Percentiles rank a stretch among this genome's conserved stretches.
These are phyloP conservation scores for Fusarium austroafricanum DNA, from an alignment of 2,329 filamentous ascomycete genomes.

Conservation along the genomic window DNA sequence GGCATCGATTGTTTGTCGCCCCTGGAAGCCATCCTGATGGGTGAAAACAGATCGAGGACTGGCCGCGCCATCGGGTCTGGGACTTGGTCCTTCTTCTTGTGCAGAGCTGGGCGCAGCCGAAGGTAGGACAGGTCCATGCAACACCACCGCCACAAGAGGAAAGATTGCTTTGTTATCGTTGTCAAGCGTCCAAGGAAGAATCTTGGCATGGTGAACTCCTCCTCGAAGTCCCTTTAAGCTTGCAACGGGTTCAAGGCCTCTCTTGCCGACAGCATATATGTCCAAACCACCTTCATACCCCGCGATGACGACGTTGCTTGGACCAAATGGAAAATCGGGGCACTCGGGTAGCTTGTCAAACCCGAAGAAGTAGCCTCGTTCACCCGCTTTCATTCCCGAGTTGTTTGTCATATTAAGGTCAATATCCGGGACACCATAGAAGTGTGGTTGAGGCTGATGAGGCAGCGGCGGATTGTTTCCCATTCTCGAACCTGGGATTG, in stretches of 20 bases:
- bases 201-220: conserved; percentile 83
- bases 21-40: conserved; percentile 53
- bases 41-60: conserved; percentile 56
- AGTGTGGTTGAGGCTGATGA: conserved; percentile 81
- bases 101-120: conserved; percentile 51
- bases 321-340: conserved; percentile 52
- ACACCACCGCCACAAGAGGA: conserved; percentile 81
- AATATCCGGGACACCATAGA: conserved; percentile 79
- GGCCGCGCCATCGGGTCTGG: conserved; percentile 56
- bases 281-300: conserved; percentile 86
- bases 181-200: conserved; percentile 75
- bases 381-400: conserved; percentile 70
- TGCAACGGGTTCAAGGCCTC: conserved; percentile 75
- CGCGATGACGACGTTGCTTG: conserved; percentile 76
- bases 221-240: conserved; percentile 82
- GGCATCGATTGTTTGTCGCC: conserved; percentile 60
- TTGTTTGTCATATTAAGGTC: conserved; percentile 73
- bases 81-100: conserved; percentile 54
- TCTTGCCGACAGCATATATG: conserved; percentile 78
- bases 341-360: conserved; percentile 77
- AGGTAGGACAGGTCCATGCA: conserved; percentile 80
- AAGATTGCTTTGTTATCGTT: conserved; percentile 67
- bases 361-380: conserved; percentile 80
- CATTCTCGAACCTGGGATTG: conserved; percentile 58
- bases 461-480: conserved; percentile 72